These are phyloP conservation scores for Phaffomyces thermotolerans DNA, from an alignment of 805 yeast genomes.

Conservation along the genomic window DNA sequence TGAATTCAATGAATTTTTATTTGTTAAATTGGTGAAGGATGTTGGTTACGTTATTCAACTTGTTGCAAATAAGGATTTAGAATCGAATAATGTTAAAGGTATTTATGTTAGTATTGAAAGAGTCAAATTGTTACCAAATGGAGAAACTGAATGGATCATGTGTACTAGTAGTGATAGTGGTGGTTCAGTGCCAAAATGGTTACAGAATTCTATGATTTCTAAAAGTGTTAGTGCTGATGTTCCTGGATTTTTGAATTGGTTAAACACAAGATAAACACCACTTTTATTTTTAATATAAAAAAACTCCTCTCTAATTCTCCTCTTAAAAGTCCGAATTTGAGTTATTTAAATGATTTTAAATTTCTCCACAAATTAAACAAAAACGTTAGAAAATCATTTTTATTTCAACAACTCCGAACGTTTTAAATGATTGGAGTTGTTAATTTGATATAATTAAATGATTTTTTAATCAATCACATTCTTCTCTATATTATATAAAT, in stretches of 20 bases:
- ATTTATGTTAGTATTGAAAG: slow-evolving; percentile 31
- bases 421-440: not conserved
- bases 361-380: not conserved
- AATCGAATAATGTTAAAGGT: slow-evolving; percentile 25
- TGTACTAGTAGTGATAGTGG: slow-evolving; percentile 33
- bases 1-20: slow-evolving; percentile 31
- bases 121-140: slow-evolving; percentile 16
- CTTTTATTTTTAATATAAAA: not conserved
- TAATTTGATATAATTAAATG: not conserved
- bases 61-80: slow-evolving; percentile 22
- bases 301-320: not conserved
- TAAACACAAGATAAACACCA: not conserved
- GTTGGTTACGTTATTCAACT: slow-evolving; percentile 28
- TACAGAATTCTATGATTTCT: slow-evolving; percentile 33
- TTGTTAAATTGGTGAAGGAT: slow-evolving; percentile 16
- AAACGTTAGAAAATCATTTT: not conserved
- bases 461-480: not conserved
- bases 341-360: not conserved
- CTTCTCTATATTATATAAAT: too few relatives aligned
- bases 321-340: not conserved
- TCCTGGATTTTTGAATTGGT: slow-evolving; percentile 28
- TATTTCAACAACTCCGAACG: not conserved
- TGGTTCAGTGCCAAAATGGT: slow-evolving; percentile 33
- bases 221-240: slow-evolving; percentile 34
- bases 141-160: slow-evolving; percentile 29